These are phyloP conservation scores for Pezicula carpinea DNA, from an alignment of 2,329 filamentous ascomycete species.

Conservation along the genomic window DNA sequence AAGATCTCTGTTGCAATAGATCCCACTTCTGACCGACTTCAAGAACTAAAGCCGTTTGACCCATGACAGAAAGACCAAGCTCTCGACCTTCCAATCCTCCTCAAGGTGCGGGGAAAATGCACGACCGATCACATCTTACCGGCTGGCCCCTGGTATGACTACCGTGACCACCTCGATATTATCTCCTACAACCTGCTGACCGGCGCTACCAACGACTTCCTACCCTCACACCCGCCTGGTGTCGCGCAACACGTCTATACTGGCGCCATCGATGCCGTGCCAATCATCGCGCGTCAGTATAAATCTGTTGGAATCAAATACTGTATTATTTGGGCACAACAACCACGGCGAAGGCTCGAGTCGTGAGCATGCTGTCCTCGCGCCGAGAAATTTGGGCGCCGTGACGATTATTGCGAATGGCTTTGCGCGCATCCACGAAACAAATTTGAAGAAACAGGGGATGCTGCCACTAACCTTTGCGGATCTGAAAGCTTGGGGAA, in stretches of 20 bases:
- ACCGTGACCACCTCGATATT: slow-evolving; percentile 34
- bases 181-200: slow-evolving; percentile 34
- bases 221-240: slow-evolving; percentile 14
- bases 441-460: slow-evolving; percentile 28
- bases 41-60: slow-evolving; percentile 24
- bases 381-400: slow-evolving; percentile 23
- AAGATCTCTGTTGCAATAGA: slow-evolving; percentile 24
- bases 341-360: slow-evolving; percentile 27
- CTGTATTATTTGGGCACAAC: slow-evolving; percentile 30
- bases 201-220: slow-evolving; percentile 29
- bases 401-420: slow-evolving; percentile 22
- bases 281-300: slow-evolving; percentile 24
- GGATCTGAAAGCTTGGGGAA: slow-evolving; percentile 12
- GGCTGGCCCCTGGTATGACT: slow-evolving; percentile 34
- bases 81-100: slow-evolving; percentile 19
- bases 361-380: slow-evolving; percentile 26
- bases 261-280: slow-evolving; percentile 17
- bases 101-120: slow-evolving; percentile 34
- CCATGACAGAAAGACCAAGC: slow-evolving; percentile 18
- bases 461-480: slow-evolving; percentile 25
- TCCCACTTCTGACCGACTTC: slow-evolving; percentile 26
- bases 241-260: slow-evolving; percentile 22
- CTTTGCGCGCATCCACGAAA: slow-evolving; percentile 27
- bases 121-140: slow-evolving; percentile 36
- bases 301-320: slow-evolving; percentile 20